phyloP scores from a whole-genome alignment of 345 rosid genomes.

The Cardamine resedifolia region DNA sequence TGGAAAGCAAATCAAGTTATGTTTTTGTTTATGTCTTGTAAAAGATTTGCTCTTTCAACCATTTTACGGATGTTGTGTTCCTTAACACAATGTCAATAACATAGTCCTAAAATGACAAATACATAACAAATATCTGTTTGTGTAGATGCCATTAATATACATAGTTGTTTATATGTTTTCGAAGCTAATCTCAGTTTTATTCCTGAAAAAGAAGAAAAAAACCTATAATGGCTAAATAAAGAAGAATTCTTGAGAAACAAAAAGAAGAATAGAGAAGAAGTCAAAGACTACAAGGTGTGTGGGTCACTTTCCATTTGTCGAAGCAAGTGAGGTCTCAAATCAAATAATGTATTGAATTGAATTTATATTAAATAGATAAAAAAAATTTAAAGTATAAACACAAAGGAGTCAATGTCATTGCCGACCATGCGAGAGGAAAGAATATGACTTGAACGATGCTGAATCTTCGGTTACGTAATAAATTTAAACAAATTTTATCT shows the following conservation, averaged over 20 bases:
- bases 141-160: no score
- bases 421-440: slow-evolving; percentile 24
- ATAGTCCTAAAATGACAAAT: no score
- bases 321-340: slow-evolving; percentile 7
- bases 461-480: neutral
- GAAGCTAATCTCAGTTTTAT: neutral
- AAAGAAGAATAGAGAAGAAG: slow-evolving; percentile 13
- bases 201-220: neutral
- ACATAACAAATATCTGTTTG: no score
- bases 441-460: neutral
- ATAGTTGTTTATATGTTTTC: neutral
- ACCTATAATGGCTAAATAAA: neutral
- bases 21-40: no score
- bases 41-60: no score
- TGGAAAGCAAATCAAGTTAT: no score
- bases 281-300: slow-evolving; percentile 14
- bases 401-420: slow-evolving; percentile 22
- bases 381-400: neutral
- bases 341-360: neutral
- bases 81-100: no score
- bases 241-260: neutral
- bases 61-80: no score
- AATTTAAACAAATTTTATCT: neutral
- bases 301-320: slow-evolving; percentile 27
- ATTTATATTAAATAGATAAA: neutral